A percentile compares a stretch with the other conserved stretches of the same genome.
These are phyloP conservation scores for Neopestalotiopsis sp. DNA, from an alignment of 2,329 filamentous ascomycete genomes.

Conservation along the genomic window DNA sequence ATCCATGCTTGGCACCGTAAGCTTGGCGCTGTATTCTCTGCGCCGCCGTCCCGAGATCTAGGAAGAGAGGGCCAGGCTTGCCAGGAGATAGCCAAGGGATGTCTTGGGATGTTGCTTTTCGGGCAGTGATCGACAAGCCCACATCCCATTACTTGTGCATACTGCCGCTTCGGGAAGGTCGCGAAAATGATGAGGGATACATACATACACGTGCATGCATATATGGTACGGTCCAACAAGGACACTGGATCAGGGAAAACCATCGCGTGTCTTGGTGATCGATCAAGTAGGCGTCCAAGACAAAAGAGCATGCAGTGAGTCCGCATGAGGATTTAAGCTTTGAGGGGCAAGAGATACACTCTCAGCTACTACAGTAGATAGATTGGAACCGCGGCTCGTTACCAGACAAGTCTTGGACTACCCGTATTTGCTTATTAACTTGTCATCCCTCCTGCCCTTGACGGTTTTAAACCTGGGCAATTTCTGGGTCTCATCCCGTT, in stretches of 20 bases:
- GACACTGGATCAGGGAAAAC: background rate
- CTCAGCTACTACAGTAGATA: constrained; percentile 1
- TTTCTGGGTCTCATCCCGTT: background rate
- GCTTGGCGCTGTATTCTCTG: background rate
- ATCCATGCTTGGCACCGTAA: background rate
- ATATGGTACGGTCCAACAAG: background rate
- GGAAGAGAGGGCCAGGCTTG: background rate
- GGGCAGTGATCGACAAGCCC: background rate
- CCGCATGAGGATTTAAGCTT: background rate
- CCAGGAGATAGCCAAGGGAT: background rate
- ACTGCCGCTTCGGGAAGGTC: constrained; percentile 1
- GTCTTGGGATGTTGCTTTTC: background rate
- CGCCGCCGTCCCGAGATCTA: background rate
- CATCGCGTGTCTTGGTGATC: background rate
- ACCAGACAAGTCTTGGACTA: background rate
- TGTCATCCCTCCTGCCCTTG: background rate
- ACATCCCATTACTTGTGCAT: background rate
- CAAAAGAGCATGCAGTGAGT: background rate
- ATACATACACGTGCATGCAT: background rate
- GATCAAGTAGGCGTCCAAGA: background rate
- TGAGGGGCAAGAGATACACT: background rate
- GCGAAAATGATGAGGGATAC: background rate
- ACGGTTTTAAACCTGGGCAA: background rate
- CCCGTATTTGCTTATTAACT: background rate
- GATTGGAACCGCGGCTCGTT: background rate